A percentile compares a stretch with the other conserved stretches of the same genome.
Conservation (phyloP, 306 rosid species). For the Pyrus bretschneideri region DNA sequence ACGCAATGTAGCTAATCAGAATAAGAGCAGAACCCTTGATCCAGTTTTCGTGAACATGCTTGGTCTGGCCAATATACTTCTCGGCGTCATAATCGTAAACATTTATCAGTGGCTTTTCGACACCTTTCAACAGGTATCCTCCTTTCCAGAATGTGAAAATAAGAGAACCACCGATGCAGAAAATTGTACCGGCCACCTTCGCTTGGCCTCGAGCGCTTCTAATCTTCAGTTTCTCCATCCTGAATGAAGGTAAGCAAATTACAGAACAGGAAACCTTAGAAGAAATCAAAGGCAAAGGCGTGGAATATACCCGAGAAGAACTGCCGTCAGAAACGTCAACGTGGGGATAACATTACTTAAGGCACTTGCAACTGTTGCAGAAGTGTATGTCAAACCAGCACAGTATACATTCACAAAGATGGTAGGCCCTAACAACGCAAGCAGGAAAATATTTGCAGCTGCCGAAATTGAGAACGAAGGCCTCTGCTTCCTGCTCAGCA, state of each 20-base stretch:
- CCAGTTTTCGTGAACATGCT: constrained; percentile 20
- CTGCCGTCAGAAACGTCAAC: constrained; percentile 26
- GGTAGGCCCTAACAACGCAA: constrained; percentile 27
- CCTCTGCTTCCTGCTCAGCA: no score
- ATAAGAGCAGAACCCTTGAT: constrained; percentile 32
- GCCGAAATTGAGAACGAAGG: constrained; percentile 5
- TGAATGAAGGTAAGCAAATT: not conserved
- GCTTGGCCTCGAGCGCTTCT: constrained; percentile 19
- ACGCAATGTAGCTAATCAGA: constrained; percentile 20
- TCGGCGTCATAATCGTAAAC: not conserved
- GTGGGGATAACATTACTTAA: constrained; percentile 27
- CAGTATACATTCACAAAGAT: constrained; percentile 24
- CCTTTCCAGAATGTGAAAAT: constrained; percentile 37
- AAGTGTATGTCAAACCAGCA: constrained; percentile 27
- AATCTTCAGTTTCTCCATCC: constrained; percentile 40
- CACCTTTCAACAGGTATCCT: constrained; percentile 11
- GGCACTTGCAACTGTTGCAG: constrained; percentile 28
- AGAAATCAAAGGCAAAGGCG: not conserved
- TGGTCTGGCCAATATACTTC: not conserved
- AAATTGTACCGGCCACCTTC: constrained; percentile 29
- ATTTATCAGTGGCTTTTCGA: constrained; percentile 20
- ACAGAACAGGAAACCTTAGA: not conserved
- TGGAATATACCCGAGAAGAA: constrained; percentile 21
- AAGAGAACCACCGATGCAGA: constrained; percentile 32
- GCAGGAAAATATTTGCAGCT: constrained; percentile 21